These are phyloP conservation scores for Akanthomyces dipterigenus DNA, from an alignment of 2,329 filamentous ascomycete species.

Conservation along the genomic window DNA sequence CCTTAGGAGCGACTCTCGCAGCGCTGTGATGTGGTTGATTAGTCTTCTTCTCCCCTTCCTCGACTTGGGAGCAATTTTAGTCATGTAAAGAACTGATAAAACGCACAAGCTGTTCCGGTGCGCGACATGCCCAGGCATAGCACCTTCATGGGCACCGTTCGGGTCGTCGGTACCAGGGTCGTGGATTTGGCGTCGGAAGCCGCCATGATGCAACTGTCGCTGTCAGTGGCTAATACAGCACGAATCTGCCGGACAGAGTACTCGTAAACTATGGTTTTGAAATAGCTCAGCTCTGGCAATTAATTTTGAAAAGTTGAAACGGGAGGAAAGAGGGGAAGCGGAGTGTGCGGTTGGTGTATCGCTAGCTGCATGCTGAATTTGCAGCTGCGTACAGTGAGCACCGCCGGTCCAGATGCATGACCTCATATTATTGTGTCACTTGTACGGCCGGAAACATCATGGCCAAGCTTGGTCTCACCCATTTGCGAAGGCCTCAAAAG, in stretches of 20 bases:
- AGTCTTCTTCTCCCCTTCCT: not conserved
- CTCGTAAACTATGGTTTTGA: not conserved
- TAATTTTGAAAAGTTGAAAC: not conserved
- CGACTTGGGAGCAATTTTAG: not conserved
- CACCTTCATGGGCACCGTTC: slow-evolving; percentile 10
- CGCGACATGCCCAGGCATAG: slow-evolving; percentile 6
- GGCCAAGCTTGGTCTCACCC: not conserved
- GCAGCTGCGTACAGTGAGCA: no score
- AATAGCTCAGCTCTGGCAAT: no score
- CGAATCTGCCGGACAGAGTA: no score
- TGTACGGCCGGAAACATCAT: not conserved
- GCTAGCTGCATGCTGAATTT: not conserved
- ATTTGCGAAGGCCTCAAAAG: not conserved
- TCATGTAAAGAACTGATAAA: not conserved
- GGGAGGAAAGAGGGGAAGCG: not conserved
- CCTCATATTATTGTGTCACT: not conserved
- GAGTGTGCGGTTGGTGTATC: not conserved
- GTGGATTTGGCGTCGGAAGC: not conserved
- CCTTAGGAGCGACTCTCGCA: not conserved
- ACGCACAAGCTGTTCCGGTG: slow-evolving; percentile 7
- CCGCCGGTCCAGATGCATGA: no score
- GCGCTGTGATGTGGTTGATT: not conserved
- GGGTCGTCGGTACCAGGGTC: not conserved
- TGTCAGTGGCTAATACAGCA: not conserved
- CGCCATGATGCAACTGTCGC: not conserved